Evolutionary conservation across 306 rosid species (phyloP), one percentile per base, ranked within the genome.

Genomic region (Prunus fruticosa): DNA sequence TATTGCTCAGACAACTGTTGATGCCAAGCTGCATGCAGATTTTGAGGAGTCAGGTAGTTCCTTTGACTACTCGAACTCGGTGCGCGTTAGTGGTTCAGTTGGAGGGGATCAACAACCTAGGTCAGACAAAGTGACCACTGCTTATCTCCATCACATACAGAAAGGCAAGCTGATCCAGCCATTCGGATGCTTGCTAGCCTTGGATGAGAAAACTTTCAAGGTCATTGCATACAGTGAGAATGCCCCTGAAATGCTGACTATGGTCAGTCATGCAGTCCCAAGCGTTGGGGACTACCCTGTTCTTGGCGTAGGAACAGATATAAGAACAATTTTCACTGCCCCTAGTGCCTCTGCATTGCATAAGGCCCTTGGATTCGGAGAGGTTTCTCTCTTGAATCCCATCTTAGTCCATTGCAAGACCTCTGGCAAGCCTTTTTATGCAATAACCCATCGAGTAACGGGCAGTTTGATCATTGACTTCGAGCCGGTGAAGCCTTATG

Each of bases 371-470:
- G 97, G 96, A 68, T 92, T 88, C 67, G 91, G 86, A 13, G 98
- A 95, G 79, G 96, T 95, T 80, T 85, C 96, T 3, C 97, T 95
- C 80, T 84, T 95, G 71, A 95, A 95, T 76, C 98, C 98, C 69
- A 90, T 95, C 75, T 83, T 92, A 74, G 97, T 95, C 62, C 97
- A 95, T 81, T 95, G 97, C 89, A 95, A 95, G 85, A 88, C 93
- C 64, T 95, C 98, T 71, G 97, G 98, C 76, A 95, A 89, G 85
- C 98, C 98, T 22, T 95, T 90, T 78, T 95, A 95, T 79, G 98
- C 98, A 10, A 88, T 95, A 47, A 79, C 87, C 34, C 98, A 95
- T 77, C 87, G 93, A 6, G 97, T 95, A 6, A 90, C 96, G 2
- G 93, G 93, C 51, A 83, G 97, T 81, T 73, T 95, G 90, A 82